Conservation (phyloP, 2,329 filamentous ascomycete genomes). For the Aspergillus ibericus region DNA sequence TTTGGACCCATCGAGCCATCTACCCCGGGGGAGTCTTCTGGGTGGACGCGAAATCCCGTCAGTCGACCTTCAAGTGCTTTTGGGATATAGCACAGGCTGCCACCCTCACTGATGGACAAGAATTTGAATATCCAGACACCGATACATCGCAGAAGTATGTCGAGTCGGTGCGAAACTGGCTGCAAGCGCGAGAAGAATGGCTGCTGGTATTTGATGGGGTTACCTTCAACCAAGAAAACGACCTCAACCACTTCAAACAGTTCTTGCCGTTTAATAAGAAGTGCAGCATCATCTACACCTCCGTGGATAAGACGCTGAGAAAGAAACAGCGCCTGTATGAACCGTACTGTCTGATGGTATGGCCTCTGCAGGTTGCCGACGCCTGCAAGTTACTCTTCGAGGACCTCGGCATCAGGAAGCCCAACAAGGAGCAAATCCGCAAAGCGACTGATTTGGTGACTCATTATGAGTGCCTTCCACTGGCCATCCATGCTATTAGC, state of each 20-base stretch:
- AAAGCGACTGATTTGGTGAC: slow-evolving; percentile 64
- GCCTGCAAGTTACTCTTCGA: slow-evolving; percentile 62
- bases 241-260: slow-evolving; percentile 51
- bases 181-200: slow-evolving; percentile 64
- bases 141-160: slow-evolving; percentile 53
- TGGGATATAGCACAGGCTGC: slow-evolving; percentile 65
- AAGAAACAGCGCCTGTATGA: slow-evolving; percentile 61
- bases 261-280: slow-evolving; percentile 66
- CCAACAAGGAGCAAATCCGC: slow-evolving; percentile 55
- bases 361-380: slow-evolving; percentile 56
- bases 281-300: slow-evolving; percentile 68
- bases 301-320: slow-evolving; percentile 59
- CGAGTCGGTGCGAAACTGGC: slow-evolving; percentile 60
- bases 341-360: slow-evolving; percentile 59
- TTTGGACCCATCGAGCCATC: slow-evolving; percentile 58
- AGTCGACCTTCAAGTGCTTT: slow-evolving; percentile 62
- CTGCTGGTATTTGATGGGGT: slow-evolving; percentile 68
- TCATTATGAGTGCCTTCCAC: slow-evolving; percentile 63
- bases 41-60: slow-evolving; percentile 62
- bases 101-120: slow-evolving; percentile 48
- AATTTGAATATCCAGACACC: slow-evolving; percentile 38
- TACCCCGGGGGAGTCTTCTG: slow-evolving; percentile 70
- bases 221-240: slow-evolving; percentile 58
- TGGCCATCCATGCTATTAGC: slow-evolving; percentile 68
- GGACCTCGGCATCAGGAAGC: slow-evolving; percentile 60